These are phyloP conservation scores for Globisporangium middletonii DNA, from an alignment of 352 stramenopile species.

Conservation along the genomic window DNA sequence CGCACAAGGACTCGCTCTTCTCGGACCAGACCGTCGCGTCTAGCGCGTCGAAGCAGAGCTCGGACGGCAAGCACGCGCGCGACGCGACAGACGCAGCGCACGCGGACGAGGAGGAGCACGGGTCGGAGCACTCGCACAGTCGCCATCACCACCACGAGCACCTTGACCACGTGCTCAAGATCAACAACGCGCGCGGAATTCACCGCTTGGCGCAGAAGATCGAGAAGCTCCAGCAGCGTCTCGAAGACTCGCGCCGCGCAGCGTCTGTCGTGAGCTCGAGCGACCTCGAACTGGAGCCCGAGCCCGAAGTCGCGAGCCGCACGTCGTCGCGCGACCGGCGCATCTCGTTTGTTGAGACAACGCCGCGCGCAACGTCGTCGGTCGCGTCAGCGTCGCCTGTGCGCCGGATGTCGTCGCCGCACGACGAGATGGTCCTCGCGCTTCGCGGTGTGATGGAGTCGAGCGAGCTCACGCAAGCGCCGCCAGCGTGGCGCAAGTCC, in stretches of 20 bases:
- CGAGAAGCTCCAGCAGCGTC: constrained; percentile 35
- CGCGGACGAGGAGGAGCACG: background rate
- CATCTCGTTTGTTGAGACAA: constrained; percentile 7
- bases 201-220: constrained; percentile 43
- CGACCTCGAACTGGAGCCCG: constrained; percentile 16
- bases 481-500: constrained; percentile 20
- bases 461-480: constrained; percentile 45
- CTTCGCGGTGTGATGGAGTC: constrained; percentile 73
- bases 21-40: constrained; percentile 13
- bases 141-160: constrained; percentile 2
- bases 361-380: background rate
- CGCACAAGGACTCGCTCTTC: constrained; percentile 14
- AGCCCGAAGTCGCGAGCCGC: constrained; percentile 15
- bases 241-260: constrained; percentile 25
- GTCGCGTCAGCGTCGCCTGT: constrained; percentile 6
- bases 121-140: background rate
- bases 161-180: constrained; percentile 16
- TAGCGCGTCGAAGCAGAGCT: constrained; percentile 14
- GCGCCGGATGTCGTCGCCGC: constrained; percentile 11
- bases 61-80: constrained; percentile 3
- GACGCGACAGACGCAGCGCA: background rate
- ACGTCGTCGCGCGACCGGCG: constrained; percentile 1
- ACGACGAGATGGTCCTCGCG: constrained; percentile 42
- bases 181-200: constrained; percentile 36
- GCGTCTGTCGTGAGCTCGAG: constrained; percentile 16